phyloP scores from a whole-genome alignment of 495 filamentous ascomycete genomes.

The Lasiosphaeria miniovina region DNA sequence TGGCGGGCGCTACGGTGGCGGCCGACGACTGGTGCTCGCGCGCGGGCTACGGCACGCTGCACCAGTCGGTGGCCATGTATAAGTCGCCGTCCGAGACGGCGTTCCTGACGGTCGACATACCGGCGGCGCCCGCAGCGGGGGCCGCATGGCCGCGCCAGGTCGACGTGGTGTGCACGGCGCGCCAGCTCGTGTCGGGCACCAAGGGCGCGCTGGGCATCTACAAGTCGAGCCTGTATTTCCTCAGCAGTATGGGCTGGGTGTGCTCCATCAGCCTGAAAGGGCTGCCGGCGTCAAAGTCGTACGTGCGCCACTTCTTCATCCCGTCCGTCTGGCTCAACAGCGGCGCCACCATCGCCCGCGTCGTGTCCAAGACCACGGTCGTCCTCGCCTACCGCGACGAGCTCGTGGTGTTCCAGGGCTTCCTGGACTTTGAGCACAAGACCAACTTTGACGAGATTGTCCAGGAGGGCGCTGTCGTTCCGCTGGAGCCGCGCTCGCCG shows the following conservation, averaged over 20 bases:
- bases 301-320: slow-evolving; percentile 25
- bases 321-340: slow-evolving; percentile 25
- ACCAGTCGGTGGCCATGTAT: slow-evolving; percentile 8
- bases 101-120: slow-evolving; percentile 17
- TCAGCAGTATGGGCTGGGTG: slow-evolving; percentile 22
- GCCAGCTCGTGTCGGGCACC: slow-evolving; percentile 7
- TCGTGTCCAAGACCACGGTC: slow-evolving; percentile 19
- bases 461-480: background rate
- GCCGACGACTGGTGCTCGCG: slow-evolving; percentile 17
- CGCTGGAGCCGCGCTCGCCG: background rate
- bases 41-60: slow-evolving; percentile 5
- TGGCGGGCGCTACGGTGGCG: slow-evolving; percentile 2
- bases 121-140: background rate
- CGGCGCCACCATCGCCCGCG: slow-evolving; percentile 14
- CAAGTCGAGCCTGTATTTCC: slow-evolving; percentile 18
- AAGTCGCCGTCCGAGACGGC: slow-evolving; percentile 7
- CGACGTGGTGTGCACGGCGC: background rate
- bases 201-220: slow-evolving; percentile 15
- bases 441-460: slow-evolving; percentile 13
- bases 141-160: background rate
- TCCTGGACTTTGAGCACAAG: slow-evolving; percentile 26
- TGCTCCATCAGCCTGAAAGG: slow-evolving; percentile 20
- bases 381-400: slow-evolving; percentile 21
- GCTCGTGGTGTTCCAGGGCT: slow-evolving; percentile 23
- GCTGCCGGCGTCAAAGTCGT: slow-evolving; percentile 4